Evolutionary conservation across 1,139 yeast species (phyloP), one percentile per base, ranked within the genome.

Genomic region (Debaryomyces coudertii): DNA sequence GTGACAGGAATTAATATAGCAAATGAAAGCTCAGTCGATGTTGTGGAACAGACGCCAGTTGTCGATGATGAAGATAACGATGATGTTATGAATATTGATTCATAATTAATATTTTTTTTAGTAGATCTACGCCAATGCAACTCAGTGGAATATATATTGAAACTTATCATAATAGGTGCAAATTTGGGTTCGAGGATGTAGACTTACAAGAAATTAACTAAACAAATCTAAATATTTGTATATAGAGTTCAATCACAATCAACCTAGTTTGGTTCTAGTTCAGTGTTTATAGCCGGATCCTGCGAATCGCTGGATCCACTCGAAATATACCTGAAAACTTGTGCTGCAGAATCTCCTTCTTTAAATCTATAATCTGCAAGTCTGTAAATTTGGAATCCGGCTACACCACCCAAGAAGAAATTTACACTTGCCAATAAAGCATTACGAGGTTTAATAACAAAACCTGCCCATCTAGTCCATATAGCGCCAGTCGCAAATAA

Each of bases 381-480:
- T 70, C 99, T 81, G 43, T 72, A 60, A 40, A 93, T 69, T 73
- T 93, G 99, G 65, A 77, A 82, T 27, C 95, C 90, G 2, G 97
- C 97, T 38, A 95, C 96, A 34, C 85, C 74, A 24, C 96, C 97
- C 51, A 93, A 75, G 77, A 93, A 93, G 77, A 90, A 90, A 71
- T 93, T 93, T 49, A 93, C 99, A 27, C 95, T 83, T 4, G 98
- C 99, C 57, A 93, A 77, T 50, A 93, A 73, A 56, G 79, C 77
- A 71, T 93, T 93, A 69, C 88, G 86, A 44, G 99, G 99, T 58
- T 75, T 83, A 63, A 93, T 93, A 52, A 90, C 95, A 68, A 90
- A 81, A 2, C 79, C 80, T 27, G 97, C 92, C 99, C 99, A 93
- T 66, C 99, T 83, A 39, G 99, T 93, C 99, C 99, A 93, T 59